Conservation (phyloP, 768 basidiomycete species). For the Amanita exitialis region DNA sequence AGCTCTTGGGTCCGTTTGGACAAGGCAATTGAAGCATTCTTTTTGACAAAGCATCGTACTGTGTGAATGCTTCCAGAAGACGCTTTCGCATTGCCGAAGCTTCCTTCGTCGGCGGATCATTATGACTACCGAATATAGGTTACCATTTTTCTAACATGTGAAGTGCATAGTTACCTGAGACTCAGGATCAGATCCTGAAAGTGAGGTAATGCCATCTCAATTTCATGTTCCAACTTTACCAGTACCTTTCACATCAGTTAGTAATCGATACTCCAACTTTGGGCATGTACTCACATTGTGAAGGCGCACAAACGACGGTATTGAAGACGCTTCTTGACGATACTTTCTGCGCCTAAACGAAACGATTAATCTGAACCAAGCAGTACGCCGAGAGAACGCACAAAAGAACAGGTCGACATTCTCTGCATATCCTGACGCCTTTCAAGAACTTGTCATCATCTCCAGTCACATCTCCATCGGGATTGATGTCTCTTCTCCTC, state of each 20-base stretch:
- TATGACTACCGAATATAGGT: slow-evolving; percentile 18
- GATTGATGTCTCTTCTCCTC: slow-evolving; percentile 25
- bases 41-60: slow-evolving; percentile 85
- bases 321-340: slow-evolving; percentile 45
- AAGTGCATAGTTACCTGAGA: slow-evolving; percentile 39
- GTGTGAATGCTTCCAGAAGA: slow-evolving; percentile 74
- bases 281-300: slow-evolving; percentile 46
- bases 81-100: slow-evolving; percentile 67
- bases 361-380: slow-evolving; percentile 3
- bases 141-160: too few relatives aligned
- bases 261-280: background rate
- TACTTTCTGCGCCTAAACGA: slow-evolving; percentile 67
- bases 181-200: slow-evolving; percentile 80
- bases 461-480: slow-evolving; percentile 11
- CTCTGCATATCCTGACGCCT: slow-evolving; percentile 80
- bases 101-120: slow-evolving; percentile 52
- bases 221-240: slow-evolving; percentile 71
- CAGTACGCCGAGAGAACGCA: slow-evolving; percentile 27
- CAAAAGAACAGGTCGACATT: slow-evolving; percentile 75
- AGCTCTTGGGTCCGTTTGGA: slow-evolving; percentile 47
- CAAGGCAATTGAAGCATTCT: slow-evolving; percentile 69
- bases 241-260: slow-evolving; percentile 38
- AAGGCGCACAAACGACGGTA: slow-evolving; percentile 56
- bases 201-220: slow-evolving; percentile 78
- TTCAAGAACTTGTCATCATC: slow-evolving; percentile 81